These are phyloP conservation scores for Trichosporon asahii DNA, from an alignment of 1,284 basidiomycete species.

Conservation along the genomic window DNA sequence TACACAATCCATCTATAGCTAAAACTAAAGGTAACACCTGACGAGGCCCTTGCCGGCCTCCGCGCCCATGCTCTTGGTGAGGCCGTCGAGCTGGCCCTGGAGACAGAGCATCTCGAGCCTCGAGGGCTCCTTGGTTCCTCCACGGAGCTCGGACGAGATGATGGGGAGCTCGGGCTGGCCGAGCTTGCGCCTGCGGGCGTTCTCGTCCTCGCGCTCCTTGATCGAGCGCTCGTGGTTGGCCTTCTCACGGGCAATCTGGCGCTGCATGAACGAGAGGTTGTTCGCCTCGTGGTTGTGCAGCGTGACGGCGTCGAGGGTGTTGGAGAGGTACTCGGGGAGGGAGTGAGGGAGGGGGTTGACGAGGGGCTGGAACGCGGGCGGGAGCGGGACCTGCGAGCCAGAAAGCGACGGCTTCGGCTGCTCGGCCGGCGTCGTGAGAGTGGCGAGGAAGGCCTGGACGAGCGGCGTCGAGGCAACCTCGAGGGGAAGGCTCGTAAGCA, in stretches of 20 bases:
- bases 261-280: slow-evolving; percentile 85
- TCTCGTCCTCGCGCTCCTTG: slow-evolving; percentile 85
- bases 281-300: slow-evolving; percentile 84
- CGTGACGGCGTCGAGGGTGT: slow-evolving; percentile 79
- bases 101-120: slow-evolving; percentile 83
- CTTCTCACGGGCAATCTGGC: slow-evolving; percentile 89
- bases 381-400: slow-evolving; percentile 49
- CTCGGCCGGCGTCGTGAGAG: slow-evolving; percentile 56
- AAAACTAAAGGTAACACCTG: slow-evolving; percentile 44
- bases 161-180: slow-evolving; percentile 82
- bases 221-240: slow-evolving; percentile 74
- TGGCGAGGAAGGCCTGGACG: slow-evolving; percentile 77
- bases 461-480: slow-evolving; percentile 83
- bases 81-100: slow-evolving; percentile 81
- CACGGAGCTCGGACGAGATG: slow-evolving; percentile 75
- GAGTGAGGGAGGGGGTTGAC: slow-evolving; percentile 54
- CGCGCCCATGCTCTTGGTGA: slow-evolving; percentile 70
- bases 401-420: slow-evolving; percentile 41
- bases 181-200: slow-evolving; percentile 72
- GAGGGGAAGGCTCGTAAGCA: slow-evolving; percentile 86
- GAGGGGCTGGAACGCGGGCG: slow-evolving; percentile 57
- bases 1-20: slow-evolving; percentile 19
- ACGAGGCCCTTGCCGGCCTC: slow-evolving; percentile 60
- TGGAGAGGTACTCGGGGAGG: slow-evolving; percentile 60
- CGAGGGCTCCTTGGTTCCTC: slow-evolving; percentile 86